Evolutionary conservation across 768 basidiomycete genomes (phyloP), one percentile per base, ranked within the genome.

Genomic region (Filobasidium floriforme): DNA sequence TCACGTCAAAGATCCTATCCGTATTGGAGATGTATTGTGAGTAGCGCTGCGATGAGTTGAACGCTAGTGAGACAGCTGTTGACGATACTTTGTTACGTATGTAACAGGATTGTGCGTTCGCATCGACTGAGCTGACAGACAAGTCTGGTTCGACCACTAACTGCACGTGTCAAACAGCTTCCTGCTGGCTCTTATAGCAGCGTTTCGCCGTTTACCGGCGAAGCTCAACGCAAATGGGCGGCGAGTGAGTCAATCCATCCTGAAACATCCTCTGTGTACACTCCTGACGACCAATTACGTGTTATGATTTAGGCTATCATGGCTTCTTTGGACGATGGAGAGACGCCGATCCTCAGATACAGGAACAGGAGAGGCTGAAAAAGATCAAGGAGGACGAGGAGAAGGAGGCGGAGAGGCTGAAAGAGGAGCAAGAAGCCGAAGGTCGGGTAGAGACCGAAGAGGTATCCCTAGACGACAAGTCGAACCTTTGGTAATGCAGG

Each of bases 291-390:
- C 37, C 59, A 41, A 4, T 11, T 19, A 7, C 32, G 32, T 37
- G 32, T 9, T 29, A 7, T 18, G 29, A 18, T 5, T n/a, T 57
- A 24, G 64, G 59, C 44, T 74, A 61, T 60, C 71, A 72, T 61
- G 73, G 73, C 0, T 74, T 74, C 60, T 63, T 71, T 37, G 73
- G 73, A 37, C 66, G 73, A 46, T 74, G 73, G 73, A 61, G 73
- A 37, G 70, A 70, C 3, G 63, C 55, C 15, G 73, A 74, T 64
- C 73, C 73, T 1, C 68, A 68, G 7, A 66, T 72, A 4, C 67
- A 65, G 43, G 67, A 72, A 28, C 63, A 72, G 59, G 71, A 74
- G 49, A 37, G 67, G 41, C 37, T 71, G 61, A 72, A 71, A 61
- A 71, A 72, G 54, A 57, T 68, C 24, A 71, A 71, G 52, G 67